phyloP scores from a whole-genome alignment of 2,329 filamentous ascomycete genomes.

The Berkeleyomyces rouxiae region DNA sequence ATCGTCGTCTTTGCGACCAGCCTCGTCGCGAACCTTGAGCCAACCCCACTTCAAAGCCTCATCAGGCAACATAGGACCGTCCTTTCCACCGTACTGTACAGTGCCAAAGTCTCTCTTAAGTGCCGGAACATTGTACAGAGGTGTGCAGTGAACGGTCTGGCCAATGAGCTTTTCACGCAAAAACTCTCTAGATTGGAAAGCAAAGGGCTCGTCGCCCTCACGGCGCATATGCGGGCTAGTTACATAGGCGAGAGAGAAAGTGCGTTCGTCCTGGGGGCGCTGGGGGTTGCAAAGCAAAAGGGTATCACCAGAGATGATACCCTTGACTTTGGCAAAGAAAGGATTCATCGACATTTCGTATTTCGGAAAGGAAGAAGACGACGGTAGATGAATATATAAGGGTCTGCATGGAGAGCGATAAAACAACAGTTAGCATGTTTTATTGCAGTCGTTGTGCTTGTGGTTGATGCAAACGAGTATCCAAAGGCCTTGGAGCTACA shows the following conservation, averaged over 20 bases:
- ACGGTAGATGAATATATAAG: conserved; percentile 19
- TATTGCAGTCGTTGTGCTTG: too few species aligned
- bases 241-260: conserved; percentile 81
- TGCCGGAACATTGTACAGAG: conserved; percentile 75
- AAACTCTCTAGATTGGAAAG: conserved; percentile 89
- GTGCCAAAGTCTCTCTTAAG: conserved; percentile 78
- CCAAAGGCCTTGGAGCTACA: background rate
- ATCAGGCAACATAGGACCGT: conserved; percentile 65
- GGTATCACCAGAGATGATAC: conserved; percentile 85
- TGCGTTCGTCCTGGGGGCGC: conserved; percentile 69
- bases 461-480: too few species aligned
- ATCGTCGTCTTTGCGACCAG: conserved; percentile 75
- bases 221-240: conserved; percentile 71
- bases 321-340: conserved; percentile 68
- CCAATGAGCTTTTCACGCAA: conserved; percentile 71
- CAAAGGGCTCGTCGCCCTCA: conserved; percentile 82
- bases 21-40: conserved; percentile 87
- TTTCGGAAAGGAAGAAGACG: conserved; percentile 14
- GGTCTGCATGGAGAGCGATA: conserved; percentile 16
- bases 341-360: conserved; percentile 22
- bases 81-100: conserved; percentile 54
- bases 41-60: conserved; percentile 75
- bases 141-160: conserved; percentile 69
- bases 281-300: conserved; percentile 66
- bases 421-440: conserved; percentile 9